phyloP scores from a whole-genome alignment of 805 yeast species.

The Starmera caribaea region DNA sequence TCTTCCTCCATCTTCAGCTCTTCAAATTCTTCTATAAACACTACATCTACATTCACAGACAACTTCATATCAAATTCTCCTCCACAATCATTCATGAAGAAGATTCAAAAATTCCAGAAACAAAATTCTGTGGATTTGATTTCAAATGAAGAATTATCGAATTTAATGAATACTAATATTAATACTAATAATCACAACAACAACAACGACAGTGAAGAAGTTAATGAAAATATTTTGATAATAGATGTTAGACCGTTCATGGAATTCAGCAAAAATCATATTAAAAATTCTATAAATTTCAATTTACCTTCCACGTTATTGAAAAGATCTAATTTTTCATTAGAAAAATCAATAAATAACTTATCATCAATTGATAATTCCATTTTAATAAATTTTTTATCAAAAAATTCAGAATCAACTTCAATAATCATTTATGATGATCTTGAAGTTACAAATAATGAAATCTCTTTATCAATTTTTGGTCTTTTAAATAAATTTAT shows the following conservation, averaged over 20 bases:
- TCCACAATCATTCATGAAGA: slow-evolving; percentile 5
- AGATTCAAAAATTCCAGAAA: slow-evolving; percentile 7
- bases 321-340: slow-evolving; percentile 62
- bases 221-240: slow-evolving; percentile 26
- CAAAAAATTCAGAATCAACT: slow-evolving; percentile 7
- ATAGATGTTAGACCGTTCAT: slow-evolving; percentile 79
- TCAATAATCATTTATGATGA: slow-evolving; percentile 15
- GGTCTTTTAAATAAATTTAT: slow-evolving; percentile 41
- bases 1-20: background rate
- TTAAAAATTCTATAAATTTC: slow-evolving; percentile 57
- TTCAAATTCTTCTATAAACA: slow-evolving; percentile 4
- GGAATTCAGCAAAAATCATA: slow-evolving; percentile 51
- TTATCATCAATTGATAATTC: slow-evolving; percentile 42
- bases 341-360: slow-evolving; percentile 52
- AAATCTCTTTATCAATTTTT: slow-evolving; percentile 29
- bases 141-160: slow-evolving; percentile 4
- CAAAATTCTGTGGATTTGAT: slow-evolving; percentile 7
- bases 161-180: slow-evolving; percentile 1
- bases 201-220: background rate
- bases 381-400: slow-evolving; percentile 29
- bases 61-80: slow-evolving; percentile 1
- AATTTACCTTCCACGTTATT: slow-evolving; percentile 86
- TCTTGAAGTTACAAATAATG: slow-evolving; percentile 8
- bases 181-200: background rate
- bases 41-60: background rate